Percentiles rank a stretch among this genome's conserved stretches.
phyloP scores from a whole-genome alignment of 225 moss, liverwort and hornwort genomes.

The Marchantia paleacea region DNA sequence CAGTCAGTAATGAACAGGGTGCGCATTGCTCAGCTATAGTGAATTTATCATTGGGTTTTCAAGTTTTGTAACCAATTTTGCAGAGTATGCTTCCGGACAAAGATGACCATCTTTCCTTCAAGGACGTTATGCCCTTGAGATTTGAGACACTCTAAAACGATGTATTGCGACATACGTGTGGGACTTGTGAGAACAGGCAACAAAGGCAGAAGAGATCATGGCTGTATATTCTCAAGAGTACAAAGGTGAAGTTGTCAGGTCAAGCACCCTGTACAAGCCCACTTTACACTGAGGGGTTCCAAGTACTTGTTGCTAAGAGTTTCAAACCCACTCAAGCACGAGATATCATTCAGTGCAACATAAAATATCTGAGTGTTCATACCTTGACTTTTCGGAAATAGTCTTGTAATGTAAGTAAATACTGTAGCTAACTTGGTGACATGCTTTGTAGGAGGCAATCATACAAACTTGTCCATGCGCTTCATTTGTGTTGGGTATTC shows the following conservation, averaged over 20 bases:
- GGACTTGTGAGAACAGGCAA: conserved; percentile 1
- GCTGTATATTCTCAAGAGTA: not conserved
- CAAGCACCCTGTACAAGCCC: not conserved
- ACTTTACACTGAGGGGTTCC: not conserved
- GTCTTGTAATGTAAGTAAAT: conserved; percentile 15
- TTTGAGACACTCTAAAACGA: not conserved
- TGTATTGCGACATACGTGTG: not conserved
- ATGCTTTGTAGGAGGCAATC: conserved; percentile 2
- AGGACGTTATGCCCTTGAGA: not conserved
- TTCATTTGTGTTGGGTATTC: not conserved
- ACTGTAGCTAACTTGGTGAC: not conserved
- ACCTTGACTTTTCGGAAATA: not conserved
- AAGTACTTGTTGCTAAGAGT: not conserved
- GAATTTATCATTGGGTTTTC: not conserved
- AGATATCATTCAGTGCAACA: not conserved
- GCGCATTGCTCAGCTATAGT: conserved; percentile 78
- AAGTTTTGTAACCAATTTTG: conserved; percentile 3
- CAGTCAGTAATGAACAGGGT: conserved; percentile 59
- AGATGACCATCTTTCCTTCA: not conserved
- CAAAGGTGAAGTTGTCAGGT: not conserved
- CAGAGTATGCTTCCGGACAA: not conserved
- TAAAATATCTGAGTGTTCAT: not conserved
- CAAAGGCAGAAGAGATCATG: not conserved
- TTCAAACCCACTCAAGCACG: not conserved
- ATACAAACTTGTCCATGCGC: not conserved